These are phyloP conservation scores for Flaveria brownii DNA, from an alignment of 129 eudicot species.

Conservation along the genomic window DNA sequence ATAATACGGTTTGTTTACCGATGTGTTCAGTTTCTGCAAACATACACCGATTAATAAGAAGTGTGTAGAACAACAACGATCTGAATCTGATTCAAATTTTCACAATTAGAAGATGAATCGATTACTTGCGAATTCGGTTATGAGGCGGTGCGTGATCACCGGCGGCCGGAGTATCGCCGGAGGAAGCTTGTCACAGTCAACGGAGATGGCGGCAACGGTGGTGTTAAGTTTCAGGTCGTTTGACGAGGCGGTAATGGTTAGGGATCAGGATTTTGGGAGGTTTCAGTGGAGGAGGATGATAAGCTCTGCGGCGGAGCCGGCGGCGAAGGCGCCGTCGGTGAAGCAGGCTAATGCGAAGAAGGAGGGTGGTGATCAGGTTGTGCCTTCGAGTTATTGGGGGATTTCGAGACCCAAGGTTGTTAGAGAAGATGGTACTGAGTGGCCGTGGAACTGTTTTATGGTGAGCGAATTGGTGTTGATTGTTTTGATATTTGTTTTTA, in stretches of 20 bases:
- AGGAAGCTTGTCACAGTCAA: constrained; percentile 24
- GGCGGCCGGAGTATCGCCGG: constrained; percentile 28
- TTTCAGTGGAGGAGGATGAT: constrained; percentile 59
- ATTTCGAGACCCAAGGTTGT: constrained; percentile 50
- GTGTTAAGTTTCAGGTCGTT: constrained; percentile 18
- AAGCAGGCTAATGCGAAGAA: constrained; percentile 37
- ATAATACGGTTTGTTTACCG: not conserved
- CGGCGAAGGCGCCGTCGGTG: constrained; percentile 37
- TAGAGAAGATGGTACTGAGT: constrained; percentile 77
- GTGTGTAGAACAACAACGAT: constrained; percentile 25
- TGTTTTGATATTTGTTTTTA: not conserved
- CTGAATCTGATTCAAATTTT: constrained; percentile 1
- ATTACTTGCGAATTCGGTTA: constrained; percentile 44
- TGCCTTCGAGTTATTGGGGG: constrained; percentile 80
- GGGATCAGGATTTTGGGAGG: constrained; percentile 30
- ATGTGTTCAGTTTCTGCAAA: constrained; percentile 17
- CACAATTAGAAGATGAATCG: constrained; percentile 50
- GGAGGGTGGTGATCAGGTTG: constrained; percentile 32
- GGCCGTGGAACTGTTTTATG: constrained; percentile 99
- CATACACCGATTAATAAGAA: not conserved
- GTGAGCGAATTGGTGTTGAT: constrained; percentile 38
- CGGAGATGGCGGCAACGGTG: constrained; percentile 25
- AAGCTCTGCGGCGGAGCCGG: constrained; percentile 42
- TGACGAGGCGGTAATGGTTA: constrained; percentile 33
- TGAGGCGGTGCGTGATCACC: constrained; percentile 44